phyloP scores from a whole-genome alignment of 2,329 filamentous ascomycete genomes.

The Pseudogymnoascus sp. region DNA sequence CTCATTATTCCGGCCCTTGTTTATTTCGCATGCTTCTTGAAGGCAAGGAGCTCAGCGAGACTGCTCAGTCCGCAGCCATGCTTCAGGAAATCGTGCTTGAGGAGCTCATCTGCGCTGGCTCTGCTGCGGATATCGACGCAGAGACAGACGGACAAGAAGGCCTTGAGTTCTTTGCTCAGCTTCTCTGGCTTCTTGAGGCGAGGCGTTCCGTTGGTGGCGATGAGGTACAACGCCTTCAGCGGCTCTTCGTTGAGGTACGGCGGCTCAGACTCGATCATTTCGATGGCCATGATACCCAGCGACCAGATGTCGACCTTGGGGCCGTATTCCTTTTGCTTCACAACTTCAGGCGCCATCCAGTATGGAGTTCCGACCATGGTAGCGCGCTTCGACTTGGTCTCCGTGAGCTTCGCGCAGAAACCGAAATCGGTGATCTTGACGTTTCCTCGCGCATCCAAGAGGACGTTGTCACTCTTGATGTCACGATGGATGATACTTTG shows the following conservation, averaged over 20 bases:
- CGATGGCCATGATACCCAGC: conserved; percentile 97
- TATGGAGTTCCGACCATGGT: conserved; percentile 99
- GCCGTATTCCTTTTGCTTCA: conserved; percentile 98
- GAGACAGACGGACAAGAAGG: conserved; percentile 90
- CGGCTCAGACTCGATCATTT: conserved; percentile 98
- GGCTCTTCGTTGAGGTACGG: conserved; percentile 98
- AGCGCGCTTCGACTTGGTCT: conserved; percentile 91
- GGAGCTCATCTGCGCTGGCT: conserved; percentile 80
- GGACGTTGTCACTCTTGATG: conserved; percentile 98
- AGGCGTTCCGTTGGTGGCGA: conserved; percentile 95
- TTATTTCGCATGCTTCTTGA: conserved; percentile 66
- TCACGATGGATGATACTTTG: conserved; percentile 98
- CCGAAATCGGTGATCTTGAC: conserved; percentile 99
- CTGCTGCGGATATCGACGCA: conserved; percentile 95
- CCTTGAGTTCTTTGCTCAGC: conserved; percentile 94
- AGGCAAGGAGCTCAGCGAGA: conserved; percentile 78
- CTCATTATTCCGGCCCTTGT: not conserved
- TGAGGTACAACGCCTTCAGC: conserved; percentile 91
- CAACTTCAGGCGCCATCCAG: conserved; percentile 99
- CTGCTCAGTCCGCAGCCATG: conserved; percentile 77
- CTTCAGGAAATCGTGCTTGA: conserved; percentile 90
- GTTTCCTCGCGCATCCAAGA: conserved; percentile 86
- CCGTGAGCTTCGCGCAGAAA: conserved; percentile 97
- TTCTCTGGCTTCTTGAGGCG: conserved; percentile 97
- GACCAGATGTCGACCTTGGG: conserved; percentile 99